Conservation (phyloP, 805 yeast genomes). For the Candida pseudoglaebosa region DNA sequence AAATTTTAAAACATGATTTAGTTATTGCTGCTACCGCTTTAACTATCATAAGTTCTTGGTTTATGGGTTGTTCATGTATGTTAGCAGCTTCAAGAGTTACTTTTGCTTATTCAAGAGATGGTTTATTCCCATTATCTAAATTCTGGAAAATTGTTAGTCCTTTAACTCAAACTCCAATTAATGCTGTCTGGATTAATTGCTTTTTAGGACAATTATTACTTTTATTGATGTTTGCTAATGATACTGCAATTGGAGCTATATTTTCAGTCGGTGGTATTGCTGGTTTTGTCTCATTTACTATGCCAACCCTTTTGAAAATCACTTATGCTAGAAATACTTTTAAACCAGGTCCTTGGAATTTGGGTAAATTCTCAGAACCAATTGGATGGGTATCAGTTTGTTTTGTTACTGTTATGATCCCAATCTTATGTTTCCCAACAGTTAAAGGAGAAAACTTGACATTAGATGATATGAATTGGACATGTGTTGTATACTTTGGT, state of each 20-base stretch:
- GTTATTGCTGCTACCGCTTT: slow-evolving; percentile 34
- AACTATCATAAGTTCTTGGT: slow-evolving; percentile 37
- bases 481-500: slow-evolving; percentile 57
- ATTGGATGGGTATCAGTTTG: slow-evolving; percentile 46
- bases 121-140: slow-evolving; percentile 56
- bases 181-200: slow-evolving; percentile 60
- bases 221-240: slow-evolving; percentile 59
- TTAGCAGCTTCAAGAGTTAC: slow-evolving; percentile 65
- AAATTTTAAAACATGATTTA: slow-evolving; percentile 39
- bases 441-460: slow-evolving; percentile 32
- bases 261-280: slow-evolving; percentile 72
- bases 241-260: slow-evolving; percentile 63
- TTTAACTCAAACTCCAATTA: slow-evolving; percentile 56
- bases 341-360: slow-evolving; percentile 63
- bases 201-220: slow-evolving; percentile 52
- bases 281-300: slow-evolving; percentile 61
- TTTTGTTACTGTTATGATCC: slow-evolving; percentile 53
- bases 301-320: slow-evolving; percentile 58
- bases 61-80: slow-evolving; percentile 46
- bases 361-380: slow-evolving; percentile 50
- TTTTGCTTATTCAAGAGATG: slow-evolving; percentile 66
- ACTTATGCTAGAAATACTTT: slow-evolving; percentile 51
- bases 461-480: slow-evolving; percentile 56
- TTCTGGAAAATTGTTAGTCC: slow-evolving; percentile 48
- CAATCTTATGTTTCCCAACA: slow-evolving; percentile 56